phyloP scores from a whole-genome alignment of 2,329 filamentous ascomycete species.

The Aspergillus thermomutatus region DNA sequence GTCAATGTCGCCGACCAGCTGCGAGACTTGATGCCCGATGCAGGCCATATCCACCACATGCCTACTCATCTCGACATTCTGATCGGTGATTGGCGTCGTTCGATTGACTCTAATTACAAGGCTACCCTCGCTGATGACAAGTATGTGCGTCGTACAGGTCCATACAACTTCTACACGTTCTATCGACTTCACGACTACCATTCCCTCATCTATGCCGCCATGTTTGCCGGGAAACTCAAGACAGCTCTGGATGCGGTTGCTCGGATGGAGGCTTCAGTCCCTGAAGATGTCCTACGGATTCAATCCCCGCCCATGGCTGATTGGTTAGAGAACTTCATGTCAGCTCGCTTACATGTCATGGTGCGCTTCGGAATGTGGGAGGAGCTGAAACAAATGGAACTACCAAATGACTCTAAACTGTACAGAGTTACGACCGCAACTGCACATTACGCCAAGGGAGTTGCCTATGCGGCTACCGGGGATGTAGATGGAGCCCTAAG shows the following conservation, averaged over 20 bases:
- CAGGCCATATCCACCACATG: conserved; percentile 71
- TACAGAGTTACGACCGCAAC: conserved; percentile 68
- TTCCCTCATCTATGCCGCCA: conserved; percentile 67
- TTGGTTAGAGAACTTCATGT: conserved; percentile 69
- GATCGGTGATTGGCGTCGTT: conserved; percentile 65
- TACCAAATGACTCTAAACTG: conserved; percentile 57
- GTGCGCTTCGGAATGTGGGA: conserved; percentile 71
- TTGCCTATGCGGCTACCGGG: conserved; percentile 61
- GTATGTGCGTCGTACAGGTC: conserved; percentile 55
- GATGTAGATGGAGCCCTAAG: conserved; percentile 51
- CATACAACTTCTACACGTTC: conserved; percentile 66
- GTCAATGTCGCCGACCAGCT: conserved; percentile 59
- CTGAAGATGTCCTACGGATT: conserved; percentile 61
- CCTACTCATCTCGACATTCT: conserved; percentile 71
- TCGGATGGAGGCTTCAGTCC: conserved; percentile 59
- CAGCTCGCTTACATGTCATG: conserved; percentile 63
- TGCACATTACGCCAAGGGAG: conserved; percentile 61
- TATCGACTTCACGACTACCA: conserved; percentile 71
- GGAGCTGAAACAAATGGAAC: conserved; percentile 55
- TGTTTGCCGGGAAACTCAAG: conserved; percentile 66
- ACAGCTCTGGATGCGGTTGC: conserved; percentile 59
- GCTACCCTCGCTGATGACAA: conserved; percentile 66
- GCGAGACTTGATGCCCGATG: conserved; percentile 62
- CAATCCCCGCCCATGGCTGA: conserved; percentile 72
- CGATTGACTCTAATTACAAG: conserved; percentile 62